Conservation (phyloP, 1,284 basidiomycete species). For the Ceratobasidium sp. region DNA sequence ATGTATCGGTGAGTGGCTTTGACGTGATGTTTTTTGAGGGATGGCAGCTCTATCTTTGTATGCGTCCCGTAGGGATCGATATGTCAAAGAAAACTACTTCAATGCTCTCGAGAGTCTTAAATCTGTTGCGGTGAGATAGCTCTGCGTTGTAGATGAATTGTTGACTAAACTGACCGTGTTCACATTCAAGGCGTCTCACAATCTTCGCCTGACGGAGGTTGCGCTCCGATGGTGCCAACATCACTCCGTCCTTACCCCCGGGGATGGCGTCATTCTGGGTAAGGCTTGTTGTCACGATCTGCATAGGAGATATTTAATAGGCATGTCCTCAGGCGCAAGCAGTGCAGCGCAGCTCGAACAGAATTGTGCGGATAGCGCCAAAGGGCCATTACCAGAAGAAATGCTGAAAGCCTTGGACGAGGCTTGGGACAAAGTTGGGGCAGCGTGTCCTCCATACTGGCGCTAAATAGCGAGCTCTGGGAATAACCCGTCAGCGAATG, state of each 20-base stretch:
- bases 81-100: constrained; percentile 64
- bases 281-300: neutral
- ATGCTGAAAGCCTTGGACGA: constrained; percentile 66
- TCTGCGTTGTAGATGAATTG: neutral
- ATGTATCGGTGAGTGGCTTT: constrained; percentile 57
- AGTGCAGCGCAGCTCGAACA: constrained; percentile 59
- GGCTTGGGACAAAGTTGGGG: constrained; percentile 63
- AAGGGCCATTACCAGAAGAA: constrained; percentile 66
- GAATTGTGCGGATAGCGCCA: constrained; percentile 60
- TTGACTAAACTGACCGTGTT: neutral
- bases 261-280: constrained; percentile 61
- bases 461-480: constrained; percentile 55
- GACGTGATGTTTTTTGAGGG: neutral
- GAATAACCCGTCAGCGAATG: neutral
- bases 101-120: constrained; percentile 63
- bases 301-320: too few relatives aligned
- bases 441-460: constrained; percentile 66
- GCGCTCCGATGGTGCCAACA: constrained; percentile 64
- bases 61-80: constrained; percentile 52
- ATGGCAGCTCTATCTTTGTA: neutral
- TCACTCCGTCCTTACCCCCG: constrained; percentile 62
- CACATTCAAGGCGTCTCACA: constrained; percentile 50
- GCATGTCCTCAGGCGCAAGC: constrained; percentile 54
- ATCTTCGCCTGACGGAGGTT: constrained; percentile 61
- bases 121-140: constrained; percentile 55